These are phyloP conservation scores for Acephala macrosclerotiorum DNA, from an alignment of 2,329 filamentous ascomycete genomes.

Conservation along the genomic window DNA sequence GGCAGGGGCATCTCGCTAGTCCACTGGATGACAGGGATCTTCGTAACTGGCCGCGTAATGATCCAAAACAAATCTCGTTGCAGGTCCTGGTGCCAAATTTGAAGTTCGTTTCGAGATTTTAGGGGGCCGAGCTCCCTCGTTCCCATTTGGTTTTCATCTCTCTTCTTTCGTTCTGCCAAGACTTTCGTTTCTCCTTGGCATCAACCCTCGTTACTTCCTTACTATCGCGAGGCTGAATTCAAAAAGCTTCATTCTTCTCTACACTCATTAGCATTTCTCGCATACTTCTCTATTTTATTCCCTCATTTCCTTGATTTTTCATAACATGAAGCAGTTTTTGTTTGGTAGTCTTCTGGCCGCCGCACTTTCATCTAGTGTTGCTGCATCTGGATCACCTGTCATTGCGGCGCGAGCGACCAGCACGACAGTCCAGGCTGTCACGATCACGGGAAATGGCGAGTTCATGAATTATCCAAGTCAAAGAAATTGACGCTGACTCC, in stretches of 20 bases:
- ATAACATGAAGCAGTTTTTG: slow-evolving; percentile 22
- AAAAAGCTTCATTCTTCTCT: slow-evolving; percentile 4
- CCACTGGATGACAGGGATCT: not conserved
- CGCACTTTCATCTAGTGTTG: slow-evolving; percentile 15
- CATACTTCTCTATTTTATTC: not conserved
- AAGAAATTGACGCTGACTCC: not conserved
- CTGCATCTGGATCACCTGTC: slow-evolving; percentile 31
- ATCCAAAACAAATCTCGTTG: slow-evolving; percentile 3
- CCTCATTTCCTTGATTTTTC: not conserved
- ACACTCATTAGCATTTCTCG: slow-evolving; percentile 9
- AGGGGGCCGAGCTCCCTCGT: not conserved
- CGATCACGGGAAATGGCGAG: slow-evolving; percentile 40
- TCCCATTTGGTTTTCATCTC: not conserved
- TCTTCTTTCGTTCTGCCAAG: slow-evolving; percentile 17
- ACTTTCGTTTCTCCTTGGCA: slow-evolving; percentile 23
- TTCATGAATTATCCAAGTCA: not conserved
- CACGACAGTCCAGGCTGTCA: slow-evolving; percentile 35
- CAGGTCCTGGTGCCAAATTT: slow-evolving; percentile 9
- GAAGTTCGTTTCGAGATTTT: not conserved
- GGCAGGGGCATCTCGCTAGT: slow-evolving; percentile 12
- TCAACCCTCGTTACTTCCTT: slow-evolving; percentile 16
- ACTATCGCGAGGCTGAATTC: slow-evolving; percentile 17
- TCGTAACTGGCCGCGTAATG: slow-evolving; percentile 16
- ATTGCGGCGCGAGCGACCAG: slow-evolving; percentile 31
- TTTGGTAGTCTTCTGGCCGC: slow-evolving; percentile 10